A percentile compares a stretch with the other conserved stretches of the same genome.
Evolutionary conservation across 495 filamentous ascomycete species (phyloP).

Genomic region (Neurospora sp.): DNA sequence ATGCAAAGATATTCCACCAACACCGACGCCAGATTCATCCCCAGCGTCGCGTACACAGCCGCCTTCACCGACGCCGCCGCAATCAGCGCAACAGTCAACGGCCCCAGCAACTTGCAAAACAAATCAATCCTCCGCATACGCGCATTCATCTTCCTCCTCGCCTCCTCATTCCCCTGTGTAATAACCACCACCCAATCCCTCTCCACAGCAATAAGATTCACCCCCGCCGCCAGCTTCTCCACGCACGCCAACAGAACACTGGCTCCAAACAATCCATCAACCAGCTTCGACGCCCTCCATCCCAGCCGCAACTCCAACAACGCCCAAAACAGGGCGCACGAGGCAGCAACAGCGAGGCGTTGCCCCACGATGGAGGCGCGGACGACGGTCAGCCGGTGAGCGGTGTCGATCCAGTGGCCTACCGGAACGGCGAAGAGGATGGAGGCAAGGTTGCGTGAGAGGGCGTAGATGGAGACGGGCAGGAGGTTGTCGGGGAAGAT

Average conservation of each 20-base stretch:
- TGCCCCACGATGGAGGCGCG: constrained; percentile 22
- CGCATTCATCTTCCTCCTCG: constrained; percentile 38
- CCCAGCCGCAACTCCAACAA: not conserved
- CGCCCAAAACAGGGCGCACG: constrained; percentile 14
- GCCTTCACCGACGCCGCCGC: constrained; percentile 20
- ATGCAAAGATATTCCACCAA: constrained; percentile 50
- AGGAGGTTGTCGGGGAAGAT: constrained; percentile 47
- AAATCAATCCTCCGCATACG: constrained; percentile 63
- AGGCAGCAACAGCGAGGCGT: constrained; percentile 16
- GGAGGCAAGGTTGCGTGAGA: constrained; percentile 19
- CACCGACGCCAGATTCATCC: constrained; percentile 32
- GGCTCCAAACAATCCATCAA: constrained; percentile 24
- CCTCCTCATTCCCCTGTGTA: constrained; percentile 12
- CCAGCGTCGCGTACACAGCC: constrained; percentile 27
- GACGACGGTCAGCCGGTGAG: constrained; percentile 19
- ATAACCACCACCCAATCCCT: constrained; percentile 51
- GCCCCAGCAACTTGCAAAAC: constrained; percentile 58
- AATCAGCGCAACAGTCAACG: constrained; percentile 44
- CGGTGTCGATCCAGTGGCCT: constrained; percentile 19
- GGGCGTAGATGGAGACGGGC: constrained; percentile 28
- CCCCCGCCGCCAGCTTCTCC: constrained; percentile 43
- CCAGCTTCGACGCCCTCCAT: not conserved
- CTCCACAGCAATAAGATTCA: constrained; percentile 55
- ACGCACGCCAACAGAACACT: constrained; percentile 42
- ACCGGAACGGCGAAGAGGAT: constrained; percentile 15